phyloP scores from a whole-genome alignment of 495 filamentous ascomycete species.

The Talaromyces adpressus region DNA sequence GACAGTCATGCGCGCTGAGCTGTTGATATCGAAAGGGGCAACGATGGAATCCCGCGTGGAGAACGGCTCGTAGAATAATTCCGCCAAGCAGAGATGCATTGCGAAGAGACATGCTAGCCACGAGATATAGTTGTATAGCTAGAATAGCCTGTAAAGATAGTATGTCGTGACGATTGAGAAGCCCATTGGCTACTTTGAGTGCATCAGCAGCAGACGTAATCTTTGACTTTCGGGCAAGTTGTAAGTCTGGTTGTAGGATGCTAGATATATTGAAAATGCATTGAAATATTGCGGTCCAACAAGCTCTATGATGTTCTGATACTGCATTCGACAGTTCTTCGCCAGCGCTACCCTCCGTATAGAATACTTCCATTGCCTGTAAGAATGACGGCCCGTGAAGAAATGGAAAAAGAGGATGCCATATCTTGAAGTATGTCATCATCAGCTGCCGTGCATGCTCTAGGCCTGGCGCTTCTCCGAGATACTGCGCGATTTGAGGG shows the following conservation, averaged over 20 bases:
- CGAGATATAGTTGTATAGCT: slow-evolving; percentile 30
- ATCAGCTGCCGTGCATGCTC: slow-evolving; percentile 25
- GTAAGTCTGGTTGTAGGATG: slow-evolving; percentile 21
- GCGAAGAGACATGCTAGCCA: slow-evolving; percentile 32
- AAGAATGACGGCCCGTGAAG: slow-evolving; percentile 44
- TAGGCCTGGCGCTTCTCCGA: slow-evolving; percentile 26
- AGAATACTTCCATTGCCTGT: slow-evolving; percentile 36
- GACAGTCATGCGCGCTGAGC: slow-evolving; percentile 32
- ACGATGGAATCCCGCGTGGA: slow-evolving; percentile 35
- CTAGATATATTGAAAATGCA: slow-evolving; percentile 31
- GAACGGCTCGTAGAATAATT: slow-evolving; percentile 31
- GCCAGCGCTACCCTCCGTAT: slow-evolving; percentile 15
- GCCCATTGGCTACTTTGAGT: slow-evolving; percentile 20
- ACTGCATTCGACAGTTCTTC: background rate
- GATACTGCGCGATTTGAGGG: slow-evolving; percentile 15
- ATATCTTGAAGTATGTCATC: slow-evolving; percentile 37
- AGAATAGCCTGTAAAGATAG: slow-evolving; percentile 31
- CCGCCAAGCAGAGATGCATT: slow-evolving; percentile 33
- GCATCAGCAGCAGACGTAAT: slow-evolving; percentile 24
- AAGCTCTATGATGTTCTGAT: slow-evolving; percentile 19
- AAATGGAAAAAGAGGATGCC: slow-evolving; percentile 45
- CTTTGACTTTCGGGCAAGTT: slow-evolving; percentile 18
- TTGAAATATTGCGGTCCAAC: slow-evolving; percentile 35
- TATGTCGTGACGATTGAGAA: slow-evolving; percentile 28
- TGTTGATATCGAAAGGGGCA: slow-evolving; percentile 37